A percentile compares a stretch with the other conserved stretches of the same genome.
Conservation (phyloP, 805 yeast genomes). For the Candida wancherniae region DNA sequence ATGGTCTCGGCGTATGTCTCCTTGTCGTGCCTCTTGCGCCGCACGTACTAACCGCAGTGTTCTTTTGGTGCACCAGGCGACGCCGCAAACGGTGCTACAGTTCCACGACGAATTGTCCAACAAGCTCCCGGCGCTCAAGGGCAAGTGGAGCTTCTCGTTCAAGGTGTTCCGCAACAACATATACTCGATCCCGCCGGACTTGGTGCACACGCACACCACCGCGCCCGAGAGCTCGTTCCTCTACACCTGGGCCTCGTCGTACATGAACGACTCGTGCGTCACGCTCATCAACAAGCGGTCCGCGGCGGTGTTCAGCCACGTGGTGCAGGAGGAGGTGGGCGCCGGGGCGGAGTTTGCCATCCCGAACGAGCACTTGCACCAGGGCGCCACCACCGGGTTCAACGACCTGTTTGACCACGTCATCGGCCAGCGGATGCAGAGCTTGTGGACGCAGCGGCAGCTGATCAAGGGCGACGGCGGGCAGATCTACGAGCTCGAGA, state of each 20-base stretch:
- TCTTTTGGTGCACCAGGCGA: slow-evolving; percentile 34
- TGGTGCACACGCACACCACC: slow-evolving; percentile 21
- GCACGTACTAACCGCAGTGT: slow-evolving; percentile 27
- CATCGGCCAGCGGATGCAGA: slow-evolving; percentile 53
- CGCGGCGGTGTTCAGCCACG: slow-evolving; percentile 32
- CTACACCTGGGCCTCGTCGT: slow-evolving; percentile 49
- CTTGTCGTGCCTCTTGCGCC: not conserved
- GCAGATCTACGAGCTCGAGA: slow-evolving; percentile 51
- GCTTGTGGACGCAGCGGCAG: slow-evolving; percentile 68
- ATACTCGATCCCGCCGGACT: slow-evolving; percentile 41
- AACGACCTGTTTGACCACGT: slow-evolving; percentile 56
- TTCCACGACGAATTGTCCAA: slow-evolving; percentile 70
- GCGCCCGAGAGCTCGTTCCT: slow-evolving; percentile 42
- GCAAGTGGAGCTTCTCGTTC: slow-evolving; percentile 65
- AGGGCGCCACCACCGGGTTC: slow-evolving; percentile 51
- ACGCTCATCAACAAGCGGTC: slow-evolving; percentile 44
- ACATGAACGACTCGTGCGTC: slow-evolving; percentile 43
- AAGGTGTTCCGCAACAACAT: slow-evolving; percentile 65
- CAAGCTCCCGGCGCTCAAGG: slow-evolving; percentile 56
- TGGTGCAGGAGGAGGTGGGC: slow-evolving; percentile 28
- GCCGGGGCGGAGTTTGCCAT: slow-evolving; percentile 21
- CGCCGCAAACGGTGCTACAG: slow-evolving; percentile 58
- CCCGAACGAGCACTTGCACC: slow-evolving; percentile 37
- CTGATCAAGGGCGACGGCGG: slow-evolving; percentile 74
- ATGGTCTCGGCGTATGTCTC: slow-evolving; percentile 38